Conservation (phyloP, 2,329 filamentous ascomycete genomes). For the Penicillium psychrosexuale region DNA sequence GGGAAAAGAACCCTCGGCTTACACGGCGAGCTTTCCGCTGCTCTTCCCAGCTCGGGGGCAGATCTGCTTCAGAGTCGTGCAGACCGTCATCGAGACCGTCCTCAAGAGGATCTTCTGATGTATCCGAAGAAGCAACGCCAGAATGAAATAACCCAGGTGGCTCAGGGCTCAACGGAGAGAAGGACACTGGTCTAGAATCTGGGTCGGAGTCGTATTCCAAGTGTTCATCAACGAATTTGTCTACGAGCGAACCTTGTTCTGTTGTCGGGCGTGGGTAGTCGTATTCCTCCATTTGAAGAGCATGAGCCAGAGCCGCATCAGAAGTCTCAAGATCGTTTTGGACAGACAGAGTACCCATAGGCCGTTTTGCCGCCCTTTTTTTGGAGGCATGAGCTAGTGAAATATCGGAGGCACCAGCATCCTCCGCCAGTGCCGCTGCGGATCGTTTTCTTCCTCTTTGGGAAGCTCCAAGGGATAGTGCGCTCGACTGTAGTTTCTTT, state of each 20-base stretch:
- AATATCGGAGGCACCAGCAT: slow-evolving; percentile 44
- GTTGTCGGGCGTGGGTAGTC: slow-evolving; percentile 37
- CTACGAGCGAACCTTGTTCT: slow-evolving; percentile 26
- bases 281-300: slow-evolving; percentile 57
- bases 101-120: slow-evolving; percentile 13
- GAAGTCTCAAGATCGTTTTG: slow-evolving; percentile 33
- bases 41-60: slow-evolving; percentile 15
- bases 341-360: slow-evolving; percentile 41
- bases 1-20: background rate
- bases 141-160: background rate
- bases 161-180: background rate
- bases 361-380: slow-evolving; percentile 44
- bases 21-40: slow-evolving; percentile 24
- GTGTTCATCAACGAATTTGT: slow-evolving; percentile 10
- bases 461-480: slow-evolving; percentile 42
- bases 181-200: background rate
- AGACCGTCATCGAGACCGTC: background rate
- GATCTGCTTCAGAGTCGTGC: slow-evolving; percentile 3
- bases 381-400: slow-evolving; percentile 58
- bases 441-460: slow-evolving; percentile 44
- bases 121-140: slow-evolving; percentile 9
- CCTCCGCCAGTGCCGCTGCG: slow-evolving; percentile 35
- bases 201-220: slow-evolving; percentile 15
- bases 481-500: slow-evolving; percentile 49
- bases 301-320: slow-evolving; percentile 54